Conservation (phyloP, 1,139 yeast species). For the Yamadazyma dushanensis region DNA sequence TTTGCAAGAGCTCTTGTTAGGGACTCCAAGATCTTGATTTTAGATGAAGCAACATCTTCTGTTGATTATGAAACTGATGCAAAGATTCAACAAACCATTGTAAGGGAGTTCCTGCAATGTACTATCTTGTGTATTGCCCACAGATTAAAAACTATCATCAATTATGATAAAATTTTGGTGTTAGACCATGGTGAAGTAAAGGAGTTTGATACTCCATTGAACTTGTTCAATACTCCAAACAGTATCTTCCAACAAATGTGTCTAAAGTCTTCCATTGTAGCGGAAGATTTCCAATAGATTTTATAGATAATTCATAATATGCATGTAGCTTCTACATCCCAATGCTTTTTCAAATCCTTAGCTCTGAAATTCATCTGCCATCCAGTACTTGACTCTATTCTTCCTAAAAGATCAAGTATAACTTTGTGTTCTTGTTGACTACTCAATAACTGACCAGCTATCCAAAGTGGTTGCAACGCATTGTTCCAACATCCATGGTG, state of each 20-base stretch:
- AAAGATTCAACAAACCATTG: conserved; percentile 48
- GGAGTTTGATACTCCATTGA: conserved; percentile 50
- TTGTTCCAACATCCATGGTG: conserved; percentile 38
- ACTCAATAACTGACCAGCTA: conserved; percentile 40
- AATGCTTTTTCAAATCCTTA: conserved; percentile 30
- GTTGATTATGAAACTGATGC: conserved; percentile 57
- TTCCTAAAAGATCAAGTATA: conserved; percentile 27
- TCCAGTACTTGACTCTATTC: conserved; percentile 35
- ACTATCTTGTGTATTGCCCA: conserved; percentile 57
- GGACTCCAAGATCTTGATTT: conserved; percentile 45
- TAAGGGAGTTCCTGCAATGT: conserved; percentile 42
- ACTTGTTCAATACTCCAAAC: conserved; percentile 30
- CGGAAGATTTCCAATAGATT: conserved; percentile 10
- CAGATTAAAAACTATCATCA: conserved; percentile 50
- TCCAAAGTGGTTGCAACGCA: conserved; percentile 39
- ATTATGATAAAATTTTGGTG: conserved; percentile 51
- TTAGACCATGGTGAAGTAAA: conserved; percentile 48
- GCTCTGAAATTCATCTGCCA: conserved; percentile 41
- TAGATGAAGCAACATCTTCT: conserved; percentile 60
- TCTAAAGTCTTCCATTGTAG: conserved; percentile 26
- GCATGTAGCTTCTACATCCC: conserved; percentile 24
- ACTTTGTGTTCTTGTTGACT: conserved; percentile 37
- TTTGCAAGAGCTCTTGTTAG: conserved; percentile 53
- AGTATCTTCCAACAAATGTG: conserved; percentile 44
- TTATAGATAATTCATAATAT: too few species aligned